These are phyloP conservation scores for Suillus placidus DNA, from an alignment of 768 basidiomycete genomes.

Conservation along the genomic window DNA sequence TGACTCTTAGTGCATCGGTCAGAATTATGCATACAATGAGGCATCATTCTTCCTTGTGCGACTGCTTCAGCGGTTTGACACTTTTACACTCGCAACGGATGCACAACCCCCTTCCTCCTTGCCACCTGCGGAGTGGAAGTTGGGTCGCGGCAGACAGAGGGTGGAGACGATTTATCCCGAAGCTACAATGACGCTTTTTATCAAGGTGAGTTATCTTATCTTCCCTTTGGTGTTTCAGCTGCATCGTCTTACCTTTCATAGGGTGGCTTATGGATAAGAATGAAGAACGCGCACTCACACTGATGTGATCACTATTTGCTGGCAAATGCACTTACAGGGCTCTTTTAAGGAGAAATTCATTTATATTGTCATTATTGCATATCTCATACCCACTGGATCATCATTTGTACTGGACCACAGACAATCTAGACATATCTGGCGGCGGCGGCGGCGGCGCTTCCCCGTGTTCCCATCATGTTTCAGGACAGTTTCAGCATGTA, in stretches of 20 bases:
- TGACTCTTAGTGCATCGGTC: constrained; percentile 59
- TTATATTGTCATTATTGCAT: constrained; percentile 22
- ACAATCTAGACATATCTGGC: constrained; percentile 3
- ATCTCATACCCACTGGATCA: constrained; percentile 3
- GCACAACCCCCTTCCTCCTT: constrained; percentile 63
- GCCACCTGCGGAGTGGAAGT: constrained; percentile 61
- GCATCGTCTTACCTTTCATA: constrained; percentile 24
- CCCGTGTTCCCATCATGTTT: background rate
- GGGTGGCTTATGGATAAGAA: constrained; percentile 64
- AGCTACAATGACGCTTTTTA: constrained; percentile 63
- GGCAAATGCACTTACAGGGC: background rate
- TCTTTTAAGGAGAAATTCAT: constrained; percentile 11
- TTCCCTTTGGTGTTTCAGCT: constrained; percentile 8
- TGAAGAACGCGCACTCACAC: constrained; percentile 32
- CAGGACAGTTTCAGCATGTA: background rate
- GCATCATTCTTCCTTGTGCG: constrained; percentile 72
- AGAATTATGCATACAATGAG: constrained; percentile 78
- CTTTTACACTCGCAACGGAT: constrained; percentile 61
- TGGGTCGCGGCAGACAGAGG: constrained; percentile 46
- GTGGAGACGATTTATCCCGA: constrained; percentile 65
- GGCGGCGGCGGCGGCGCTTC: background rate
- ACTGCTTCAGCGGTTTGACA: constrained; percentile 64
- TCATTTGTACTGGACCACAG: background rate
- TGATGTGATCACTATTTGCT: constrained; percentile 15
- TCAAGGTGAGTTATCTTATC: constrained; percentile 50